Evolutionary conservation across 2,329 filamentous ascomycete species (phyloP).

Genomic region (Ascosphaera apis): DNA sequence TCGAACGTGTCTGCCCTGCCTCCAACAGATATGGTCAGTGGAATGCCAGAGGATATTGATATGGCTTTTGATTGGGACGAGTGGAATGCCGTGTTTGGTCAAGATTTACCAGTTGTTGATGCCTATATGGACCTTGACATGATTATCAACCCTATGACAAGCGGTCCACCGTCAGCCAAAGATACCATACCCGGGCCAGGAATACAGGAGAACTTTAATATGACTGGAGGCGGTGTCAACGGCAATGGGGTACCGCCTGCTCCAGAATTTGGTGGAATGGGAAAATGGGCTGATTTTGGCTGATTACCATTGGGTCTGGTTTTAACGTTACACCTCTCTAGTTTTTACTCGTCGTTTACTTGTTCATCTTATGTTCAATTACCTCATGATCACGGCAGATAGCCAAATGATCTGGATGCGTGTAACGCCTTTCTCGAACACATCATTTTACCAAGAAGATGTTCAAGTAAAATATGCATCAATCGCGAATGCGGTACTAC

Average conservation of each 20-base stretch:
- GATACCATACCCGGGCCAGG: not conserved
- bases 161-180: conserved; percentile 2
- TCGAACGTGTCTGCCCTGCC: not conserved
- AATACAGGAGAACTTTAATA: not conserved
- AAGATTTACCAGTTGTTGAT: conserved; percentile 21
- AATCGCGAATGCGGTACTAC: too few species aligned
- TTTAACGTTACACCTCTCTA: not conserved
- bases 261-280: conserved; percentile 1
- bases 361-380: too few species aligned
- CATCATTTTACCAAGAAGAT: too few species aligned
- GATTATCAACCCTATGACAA: conserved; percentile 7
- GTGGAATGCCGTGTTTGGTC: conserved; percentile 26
- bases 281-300: conserved; percentile 6
- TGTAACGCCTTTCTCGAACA: too few species aligned
- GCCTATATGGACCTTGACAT: conserved; percentile 21
- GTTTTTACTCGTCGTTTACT: not conserved
- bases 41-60: not conserved
- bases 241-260: not conserved
- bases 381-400: too few species aligned
- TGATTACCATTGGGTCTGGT: conserved; percentile 1
- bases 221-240: not conserved
- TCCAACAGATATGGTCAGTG: not conserved
- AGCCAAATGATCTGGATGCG: too few species aligned
- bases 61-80: conserved; percentile 23
- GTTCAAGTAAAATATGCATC: too few species aligned